A percentile compares a stretch with the other conserved stretches of the same genome.
phyloP scores from a whole-genome alignment of 345 rosid genomes.

The Aurinia saxatilis region DNA sequence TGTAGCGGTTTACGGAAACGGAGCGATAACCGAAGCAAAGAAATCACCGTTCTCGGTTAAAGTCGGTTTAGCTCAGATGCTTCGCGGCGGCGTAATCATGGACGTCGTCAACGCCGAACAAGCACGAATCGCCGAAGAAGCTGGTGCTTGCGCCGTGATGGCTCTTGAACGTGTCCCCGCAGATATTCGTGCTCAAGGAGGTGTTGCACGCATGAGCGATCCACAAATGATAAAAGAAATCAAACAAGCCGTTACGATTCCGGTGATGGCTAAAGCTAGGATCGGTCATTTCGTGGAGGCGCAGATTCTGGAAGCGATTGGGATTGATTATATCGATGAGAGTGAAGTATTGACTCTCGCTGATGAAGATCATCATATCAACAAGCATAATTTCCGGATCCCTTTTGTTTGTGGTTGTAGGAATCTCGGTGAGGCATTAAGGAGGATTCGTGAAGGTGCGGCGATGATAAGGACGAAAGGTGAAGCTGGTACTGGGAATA shows the following conservation, averaged over 20 bases:
- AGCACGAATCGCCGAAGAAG: constrained; percentile 71
- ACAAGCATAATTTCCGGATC: constrained; percentile 78
- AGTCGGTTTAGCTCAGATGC: constrained; percentile 84
- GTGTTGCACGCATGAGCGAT: constrained; percentile 73
- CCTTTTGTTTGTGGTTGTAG: constrained; percentile 93
- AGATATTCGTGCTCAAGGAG: constrained; percentile 68
- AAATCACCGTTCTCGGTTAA: constrained; percentile 71
- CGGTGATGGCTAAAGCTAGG: constrained; percentile 80
- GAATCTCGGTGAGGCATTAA: constrained; percentile 70
- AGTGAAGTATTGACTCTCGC: constrained; percentile 80
- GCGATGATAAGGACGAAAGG: constrained; percentile 95
- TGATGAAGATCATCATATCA: constrained; percentile 81
- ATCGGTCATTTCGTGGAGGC: constrained; percentile 81
- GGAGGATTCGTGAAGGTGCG: constrained; percentile 83
- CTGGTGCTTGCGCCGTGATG: constrained; percentile 83
- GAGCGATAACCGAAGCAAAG: constrained; percentile 61
- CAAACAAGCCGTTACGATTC: constrained; percentile 67
- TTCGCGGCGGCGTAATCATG: constrained; percentile 80
- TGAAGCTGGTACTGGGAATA: constrained; percentile 83
- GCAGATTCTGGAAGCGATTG: constrained; percentile 67
- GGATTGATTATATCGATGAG: constrained; percentile 82
- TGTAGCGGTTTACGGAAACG: constrained; percentile 69
- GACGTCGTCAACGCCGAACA: constrained; percentile 73
- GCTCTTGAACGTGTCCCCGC: constrained; percentile 75
- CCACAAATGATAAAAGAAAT: constrained; percentile 70